Evolutionary conservation across 345 rosid genomes (phyloP).

Genomic region (Rhizophora mangle): DNA sequence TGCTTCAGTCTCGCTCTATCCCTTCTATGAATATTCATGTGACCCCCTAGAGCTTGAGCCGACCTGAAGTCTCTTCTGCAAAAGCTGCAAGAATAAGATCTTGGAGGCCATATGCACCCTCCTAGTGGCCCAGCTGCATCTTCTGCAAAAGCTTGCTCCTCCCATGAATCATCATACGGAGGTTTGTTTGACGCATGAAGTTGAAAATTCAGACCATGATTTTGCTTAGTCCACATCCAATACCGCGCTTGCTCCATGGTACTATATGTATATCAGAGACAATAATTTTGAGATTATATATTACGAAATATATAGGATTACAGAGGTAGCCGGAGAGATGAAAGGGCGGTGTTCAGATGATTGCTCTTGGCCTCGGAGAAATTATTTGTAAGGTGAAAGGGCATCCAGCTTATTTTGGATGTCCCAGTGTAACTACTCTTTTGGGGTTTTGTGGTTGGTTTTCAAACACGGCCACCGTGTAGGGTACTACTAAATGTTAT

Average conservation of each 20-base stretch:
- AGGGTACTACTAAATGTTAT: neutral
- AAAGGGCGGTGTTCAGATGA: neutral
- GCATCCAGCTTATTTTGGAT: slow-evolving; percentile 41
- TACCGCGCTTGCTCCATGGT: slow-evolving; percentile 41
- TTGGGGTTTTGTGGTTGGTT: slow-evolving; percentile 22
- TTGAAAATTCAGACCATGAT: slow-evolving; percentile 36
- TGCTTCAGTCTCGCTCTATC: slow-evolving; percentile 32
- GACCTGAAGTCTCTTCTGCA: slow-evolving; percentile 31
- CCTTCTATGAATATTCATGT: slow-evolving; percentile 35
- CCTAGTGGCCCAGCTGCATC: slow-evolving; percentile 29
- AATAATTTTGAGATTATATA: neutral
- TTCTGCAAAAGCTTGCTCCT: slow-evolving; percentile 37
- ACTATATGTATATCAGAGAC: neutral
- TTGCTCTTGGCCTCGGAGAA: slow-evolving; percentile 18
- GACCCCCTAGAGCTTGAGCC: slow-evolving; percentile 37
- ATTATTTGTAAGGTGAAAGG: slow-evolving; percentile 38
- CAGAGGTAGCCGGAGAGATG: neutral
- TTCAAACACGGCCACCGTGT: slow-evolving; percentile 12
- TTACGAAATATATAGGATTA: neutral
- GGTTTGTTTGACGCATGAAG: slow-evolving; percentile 26
- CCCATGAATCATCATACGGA: slow-evolving; percentile 51
- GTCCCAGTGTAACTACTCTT: slow-evolving; percentile 25
- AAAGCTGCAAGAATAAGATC: slow-evolving; percentile 33
- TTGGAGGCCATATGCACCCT: slow-evolving; percentile 36
- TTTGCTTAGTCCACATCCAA: slow-evolving; percentile 52